Evolutionary conservation across 495 filamentous ascomycete genomes (phyloP).

Genomic region (Gamarada debralockiae): DNA sequence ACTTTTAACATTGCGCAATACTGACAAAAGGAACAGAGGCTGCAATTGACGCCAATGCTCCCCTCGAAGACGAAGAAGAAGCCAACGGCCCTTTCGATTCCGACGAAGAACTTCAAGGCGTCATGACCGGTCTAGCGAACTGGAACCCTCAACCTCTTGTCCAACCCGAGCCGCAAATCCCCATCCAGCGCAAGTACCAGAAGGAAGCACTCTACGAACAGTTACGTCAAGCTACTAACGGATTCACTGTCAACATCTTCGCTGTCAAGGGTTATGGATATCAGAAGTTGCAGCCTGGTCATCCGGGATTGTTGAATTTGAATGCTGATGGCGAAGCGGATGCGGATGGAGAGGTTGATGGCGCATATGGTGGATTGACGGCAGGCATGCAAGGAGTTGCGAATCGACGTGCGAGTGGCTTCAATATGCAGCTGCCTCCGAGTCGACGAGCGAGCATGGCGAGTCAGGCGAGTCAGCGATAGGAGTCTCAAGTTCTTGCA

Average conservation of each 20-base stretch:
- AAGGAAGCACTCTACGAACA: conserved; percentile 86
- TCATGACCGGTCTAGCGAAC: conserved; percentile 78
- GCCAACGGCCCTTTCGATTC: conserved; percentile 76
- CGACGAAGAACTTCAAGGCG: conserved; percentile 84
- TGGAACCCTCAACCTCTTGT: conserved; percentile 70
- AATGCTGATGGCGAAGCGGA: conserved; percentile 9
- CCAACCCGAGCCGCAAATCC: conserved; percentile 61
- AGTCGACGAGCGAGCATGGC: too few relatives aligned
- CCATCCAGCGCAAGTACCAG: conserved; percentile 70
- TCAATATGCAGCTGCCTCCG: too few relatives aligned
- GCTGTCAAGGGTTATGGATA: conserved; percentile 22
- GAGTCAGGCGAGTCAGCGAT: too few relatives aligned
- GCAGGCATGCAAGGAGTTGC: conserved; percentile 11
- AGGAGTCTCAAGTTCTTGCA: too few relatives aligned
- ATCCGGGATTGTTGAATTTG: conserved; percentile 24
- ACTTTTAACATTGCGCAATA: conserved; percentile 1
- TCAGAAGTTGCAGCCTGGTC: conserved; percentile 42
- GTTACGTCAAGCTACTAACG: conserved; percentile 68
- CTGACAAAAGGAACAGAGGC: conserved; percentile 58
- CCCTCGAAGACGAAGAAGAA: conserved; percentile 79
- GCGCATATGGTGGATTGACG: not conserved
- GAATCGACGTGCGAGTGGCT: conserved; percentile 9
- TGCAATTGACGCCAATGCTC: conserved; percentile 88
- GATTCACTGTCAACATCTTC: conserved; percentile 53
- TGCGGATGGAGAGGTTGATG: not conserved